These are phyloP conservation scores for Claviceps sorghi DNA, from an alignment of 2,329 filamentous ascomycete species.

Conservation along the genomic window DNA sequence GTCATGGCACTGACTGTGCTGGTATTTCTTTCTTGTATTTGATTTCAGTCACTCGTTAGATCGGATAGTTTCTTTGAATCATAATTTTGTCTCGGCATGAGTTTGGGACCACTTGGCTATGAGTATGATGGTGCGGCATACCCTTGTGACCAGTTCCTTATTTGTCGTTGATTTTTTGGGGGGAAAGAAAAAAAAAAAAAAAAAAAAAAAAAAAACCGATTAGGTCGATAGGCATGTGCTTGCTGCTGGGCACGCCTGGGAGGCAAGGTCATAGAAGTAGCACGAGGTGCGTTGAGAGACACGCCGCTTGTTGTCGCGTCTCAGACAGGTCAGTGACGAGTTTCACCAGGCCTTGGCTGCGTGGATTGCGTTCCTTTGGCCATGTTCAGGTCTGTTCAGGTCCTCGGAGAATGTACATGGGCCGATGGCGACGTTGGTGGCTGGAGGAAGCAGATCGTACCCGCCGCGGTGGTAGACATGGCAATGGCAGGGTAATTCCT, in stretches of 20 bases:
- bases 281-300: neutral
- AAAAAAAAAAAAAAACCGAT: too few species aligned
- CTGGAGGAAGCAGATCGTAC: neutral
- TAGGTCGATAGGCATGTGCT: too few species aligned
- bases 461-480: neutral
- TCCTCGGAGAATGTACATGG: neutral
- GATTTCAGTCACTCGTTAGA: neutral
- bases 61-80: neutral
- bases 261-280: neutral
- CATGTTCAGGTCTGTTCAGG: neutral
- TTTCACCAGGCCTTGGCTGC: neutral
- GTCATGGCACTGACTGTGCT: neutral
- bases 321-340: neutral
- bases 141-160: too few species aligned
- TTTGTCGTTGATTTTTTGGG: too few species aligned
- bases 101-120: neutral
- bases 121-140: neutral
- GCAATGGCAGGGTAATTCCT: too few species aligned
- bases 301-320: neutral
- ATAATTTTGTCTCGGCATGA: neutral
- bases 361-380: neutral
- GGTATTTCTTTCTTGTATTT: neutral
- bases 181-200: too few species aligned
- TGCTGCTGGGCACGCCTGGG: too few species aligned
- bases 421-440: neutral